Base-by-base conservation (phyloP, 106 monocot genomes). In the Chionographis japonica region DNA sequence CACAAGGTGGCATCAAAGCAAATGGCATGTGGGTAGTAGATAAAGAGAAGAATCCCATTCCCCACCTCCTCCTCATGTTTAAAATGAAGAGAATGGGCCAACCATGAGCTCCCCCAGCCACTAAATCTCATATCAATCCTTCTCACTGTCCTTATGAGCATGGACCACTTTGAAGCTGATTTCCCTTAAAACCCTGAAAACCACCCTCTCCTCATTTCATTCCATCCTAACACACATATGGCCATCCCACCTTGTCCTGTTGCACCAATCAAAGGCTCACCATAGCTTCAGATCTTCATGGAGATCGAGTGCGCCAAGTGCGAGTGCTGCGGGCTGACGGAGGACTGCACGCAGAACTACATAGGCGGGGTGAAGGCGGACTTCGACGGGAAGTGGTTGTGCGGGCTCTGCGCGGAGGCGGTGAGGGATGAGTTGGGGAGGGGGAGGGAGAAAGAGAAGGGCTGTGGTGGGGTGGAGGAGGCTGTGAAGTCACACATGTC, bases 341-440 rank as follows among this genome's bases (percentile, higher is more conserved):
- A 82, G 69, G 82, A 82, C 35, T 82, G 78, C 69, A 82, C 82
- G 1, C 55, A 69, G 52, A 73, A 78, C 15, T 82, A 82, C 69
- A 82, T 82, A 40, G 19, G 14, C 13, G 60, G 50, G 36, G 77
- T 78, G 41, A 78, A 74, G 73, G 67, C 68, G 6, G 68, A 60
- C 60, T 82, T 77, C 52, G 77, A 56, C 12, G 64, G 82, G 15
- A 67, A 59, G 46, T 73, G 73, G 82, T 66, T 69, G 35, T 72
- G 82, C 42, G 76, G 79, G 46, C 72, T 72, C 2, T 69, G 77
- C 40, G 61, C 75, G 9, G 74, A 79, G 59, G 75, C 77, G 3
- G 79, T 82, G 56, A 65, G 77, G 37, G 75, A 80, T 64, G 67
- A 85, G 41, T 20, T 62, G 12, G 50, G 53, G 7, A 82, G 54